These are phyloP conservation scores for Claviceps capensis DNA, from an alignment of 2,329 filamentous ascomycete genomes.

Conservation along the genomic window DNA sequence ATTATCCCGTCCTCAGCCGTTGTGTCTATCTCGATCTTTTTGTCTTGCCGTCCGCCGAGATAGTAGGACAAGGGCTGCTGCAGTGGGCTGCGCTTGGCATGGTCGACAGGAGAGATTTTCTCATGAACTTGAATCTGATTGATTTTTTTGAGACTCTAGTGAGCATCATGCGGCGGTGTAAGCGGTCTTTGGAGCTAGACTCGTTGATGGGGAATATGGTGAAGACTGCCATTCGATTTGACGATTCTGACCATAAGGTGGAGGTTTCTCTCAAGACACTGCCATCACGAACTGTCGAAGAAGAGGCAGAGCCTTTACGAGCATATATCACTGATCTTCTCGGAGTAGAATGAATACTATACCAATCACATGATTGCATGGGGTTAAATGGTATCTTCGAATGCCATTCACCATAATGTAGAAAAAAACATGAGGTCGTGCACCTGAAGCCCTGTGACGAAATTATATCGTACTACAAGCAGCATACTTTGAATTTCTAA, in stretches of 20 bases:
- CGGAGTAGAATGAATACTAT: slow-evolving; percentile 13
- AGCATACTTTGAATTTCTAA: too few species aligned
- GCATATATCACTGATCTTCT: slow-evolving; percentile 28
- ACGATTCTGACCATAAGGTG: slow-evolving; percentile 27
- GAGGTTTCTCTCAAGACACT: slow-evolving; percentile 25
- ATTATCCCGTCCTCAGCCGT: slow-evolving; percentile 26
- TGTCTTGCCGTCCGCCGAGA: slow-evolving; percentile 8
- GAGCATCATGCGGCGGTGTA: slow-evolving; percentile 30
- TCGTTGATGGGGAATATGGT: slow-evolving; percentile 25
- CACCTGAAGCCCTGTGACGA: too few species aligned
- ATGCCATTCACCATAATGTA: too few species aligned
- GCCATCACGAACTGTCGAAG: slow-evolving; percentile 35
- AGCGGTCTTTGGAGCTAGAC: slow-evolving; percentile 21
- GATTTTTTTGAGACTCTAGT: slow-evolving; percentile 40
- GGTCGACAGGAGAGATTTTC: slow-evolving; percentile 33
- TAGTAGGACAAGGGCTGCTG: slow-evolving; percentile 27
- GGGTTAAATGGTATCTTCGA: not conserved
- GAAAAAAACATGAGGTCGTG: too few species aligned
- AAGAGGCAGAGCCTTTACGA: slow-evolving; percentile 34
- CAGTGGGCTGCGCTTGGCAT: slow-evolving; percentile 38
- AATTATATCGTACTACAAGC: too few species aligned
- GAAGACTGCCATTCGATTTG: slow-evolving; percentile 24
- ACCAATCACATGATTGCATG: not conserved
- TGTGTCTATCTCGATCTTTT: slow-evolving; percentile 24
- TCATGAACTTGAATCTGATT: slow-evolving; percentile 38